phyloP scores from a whole-genome alignment of 176 grass and related monocot genomes.

The Ananas comosus region DNA sequence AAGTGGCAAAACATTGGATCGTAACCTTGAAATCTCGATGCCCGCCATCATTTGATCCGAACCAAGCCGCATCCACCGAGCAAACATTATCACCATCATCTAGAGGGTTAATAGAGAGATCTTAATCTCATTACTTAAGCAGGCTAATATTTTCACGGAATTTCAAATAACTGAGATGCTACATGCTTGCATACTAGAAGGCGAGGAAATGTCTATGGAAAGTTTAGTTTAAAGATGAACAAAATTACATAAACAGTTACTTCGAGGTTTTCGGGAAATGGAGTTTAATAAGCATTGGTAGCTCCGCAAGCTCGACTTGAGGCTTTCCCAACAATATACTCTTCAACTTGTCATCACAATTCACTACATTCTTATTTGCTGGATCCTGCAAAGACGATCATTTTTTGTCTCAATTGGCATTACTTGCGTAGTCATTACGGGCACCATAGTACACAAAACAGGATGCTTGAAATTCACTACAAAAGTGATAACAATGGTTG shows the following conservation, averaged over 20 bases:
- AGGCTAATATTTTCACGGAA: no score
- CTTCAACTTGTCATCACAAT: conserved; percentile 91
- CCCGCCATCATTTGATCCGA: no score
- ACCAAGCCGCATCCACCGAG: no score
- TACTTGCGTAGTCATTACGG: not conserved
- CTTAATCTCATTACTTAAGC: no score
- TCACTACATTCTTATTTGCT: conserved; percentile 66
- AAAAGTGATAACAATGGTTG: no score
- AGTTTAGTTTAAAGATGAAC: not conserved
- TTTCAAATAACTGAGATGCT: no score
- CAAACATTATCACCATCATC: no score
- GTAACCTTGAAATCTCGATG: no score
- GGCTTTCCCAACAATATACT: conserved; percentile 55
- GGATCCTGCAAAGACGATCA: conserved; percentile 49
- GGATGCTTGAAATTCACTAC: not conserved
- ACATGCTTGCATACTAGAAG: not conserved
- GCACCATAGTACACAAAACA: not conserved
- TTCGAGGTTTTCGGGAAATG: conserved; percentile 54
- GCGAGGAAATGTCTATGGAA: not conserved
- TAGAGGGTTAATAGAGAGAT: no score
- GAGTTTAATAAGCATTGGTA: conserved; percentile 57
- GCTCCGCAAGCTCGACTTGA: conserved; percentile 68
- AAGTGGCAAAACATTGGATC: no score
- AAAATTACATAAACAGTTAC: conserved; percentile 1
- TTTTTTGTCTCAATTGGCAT: not conserved